A percentile compares a stretch with the other conserved stretches of the same genome.
phyloP scores from a whole-genome alignment of 2,329 filamentous ascomycete species.

The Phyllosticta citrichinensis region DNA sequence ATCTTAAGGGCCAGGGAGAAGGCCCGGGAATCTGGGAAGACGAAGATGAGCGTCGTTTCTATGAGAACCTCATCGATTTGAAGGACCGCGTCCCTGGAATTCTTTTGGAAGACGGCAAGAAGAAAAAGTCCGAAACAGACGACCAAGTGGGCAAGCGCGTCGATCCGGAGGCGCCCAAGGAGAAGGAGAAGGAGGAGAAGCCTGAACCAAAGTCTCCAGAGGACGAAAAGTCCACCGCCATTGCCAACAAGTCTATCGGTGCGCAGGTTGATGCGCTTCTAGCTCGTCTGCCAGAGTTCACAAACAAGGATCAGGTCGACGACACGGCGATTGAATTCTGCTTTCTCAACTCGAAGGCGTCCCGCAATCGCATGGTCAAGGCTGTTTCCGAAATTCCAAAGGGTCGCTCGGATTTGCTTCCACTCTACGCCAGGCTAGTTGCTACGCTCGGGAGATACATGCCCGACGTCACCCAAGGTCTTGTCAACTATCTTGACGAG shows the following conservation, averaged over 20 bases:
- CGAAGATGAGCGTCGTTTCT: slow-evolving; percentile 94
- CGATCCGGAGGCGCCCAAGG: slow-evolving; percentile 43
- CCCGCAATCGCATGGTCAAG: slow-evolving; percentile 86
- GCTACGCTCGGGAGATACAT: slow-evolving; percentile 91
- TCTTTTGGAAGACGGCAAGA: slow-evolving; percentile 85
- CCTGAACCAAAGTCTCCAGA: slow-evolving; percentile 43
- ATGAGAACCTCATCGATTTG: slow-evolving; percentile 90
- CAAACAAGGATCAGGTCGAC: slow-evolving; percentile 83
- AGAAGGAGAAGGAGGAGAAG: slow-evolving; percentile 32
- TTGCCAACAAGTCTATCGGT: slow-evolving; percentile 94
- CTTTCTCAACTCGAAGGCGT: slow-evolving; percentile 96
- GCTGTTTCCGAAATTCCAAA: slow-evolving; percentile 91
- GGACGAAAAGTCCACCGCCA: slow-evolving; percentile 85
- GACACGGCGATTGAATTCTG: slow-evolving; percentile 93
- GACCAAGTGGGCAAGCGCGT: slow-evolving; percentile 72
- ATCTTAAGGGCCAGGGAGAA: slow-evolving; percentile 79
- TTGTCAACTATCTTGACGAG: slow-evolving; percentile 87
- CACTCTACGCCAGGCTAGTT: slow-evolving; percentile 83
- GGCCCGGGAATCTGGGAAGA: slow-evolving; percentile 97
- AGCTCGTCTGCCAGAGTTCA: slow-evolving; percentile 78
- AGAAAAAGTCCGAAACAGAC: slow-evolving; percentile 76
- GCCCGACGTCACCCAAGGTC: slow-evolving; percentile 82
- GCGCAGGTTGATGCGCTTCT: slow-evolving; percentile 91
- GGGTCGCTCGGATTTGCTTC: slow-evolving; percentile 80
- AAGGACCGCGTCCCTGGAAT: slow-evolving; percentile 94